Evolutionary conservation across 2,329 filamentous ascomycete genomes (phyloP).

Genomic region (Paecilomyces variotii): DNA sequence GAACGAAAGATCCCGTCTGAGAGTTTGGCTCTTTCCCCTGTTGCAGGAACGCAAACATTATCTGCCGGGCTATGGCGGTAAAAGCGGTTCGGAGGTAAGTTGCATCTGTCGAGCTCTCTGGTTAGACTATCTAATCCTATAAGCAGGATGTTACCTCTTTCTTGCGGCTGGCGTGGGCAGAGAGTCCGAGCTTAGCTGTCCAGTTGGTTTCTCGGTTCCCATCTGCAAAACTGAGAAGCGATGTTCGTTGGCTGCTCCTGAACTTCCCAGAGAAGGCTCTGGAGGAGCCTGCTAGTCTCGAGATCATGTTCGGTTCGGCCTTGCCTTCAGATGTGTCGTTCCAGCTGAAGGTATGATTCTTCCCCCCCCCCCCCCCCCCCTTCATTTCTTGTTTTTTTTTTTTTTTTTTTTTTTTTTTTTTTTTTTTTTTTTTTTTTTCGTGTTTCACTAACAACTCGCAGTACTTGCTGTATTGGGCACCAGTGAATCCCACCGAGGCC

Average conservation of each 20-base stretch:
- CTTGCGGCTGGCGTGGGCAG: conserved; percentile 75
- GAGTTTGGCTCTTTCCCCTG: conserved; percentile 83
- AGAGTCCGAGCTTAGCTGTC: conserved; percentile 79
- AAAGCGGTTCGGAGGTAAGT: conserved; percentile 32
- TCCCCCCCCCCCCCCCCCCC: too few relatives aligned
- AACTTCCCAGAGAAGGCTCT: conserved; percentile 79
- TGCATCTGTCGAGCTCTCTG: not conserved
- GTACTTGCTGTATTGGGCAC: conserved; percentile 88
- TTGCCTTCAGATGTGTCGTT: conserved; percentile 72
- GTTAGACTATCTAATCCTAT: not conserved
- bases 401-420: too few relatives aligned
- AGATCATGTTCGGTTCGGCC: conserved; percentile 68
- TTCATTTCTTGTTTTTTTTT: not conserved
- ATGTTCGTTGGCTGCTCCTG: conserved; percentile 71
- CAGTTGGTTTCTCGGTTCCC: conserved; percentile 75
- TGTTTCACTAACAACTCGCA: conserved; percentile 32
- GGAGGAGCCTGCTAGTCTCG: conserved; percentile 70
- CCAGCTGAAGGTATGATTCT: conserved; percentile 64
- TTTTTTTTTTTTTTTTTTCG: too few relatives aligned
- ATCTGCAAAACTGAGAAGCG: conserved; percentile 61
- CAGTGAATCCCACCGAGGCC: conserved; percentile 86
- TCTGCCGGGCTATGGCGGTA: conserved; percentile 37
- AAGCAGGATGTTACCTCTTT: conserved; percentile 54
- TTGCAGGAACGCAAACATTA: conserved; percentile 53
- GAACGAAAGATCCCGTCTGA: conserved; percentile 73